A percentile compares a stretch with the other conserved stretches of the same genome.
Evolutionary conservation across 345 rosid genomes (phyloP).

Genomic region (Murraya paniculata): DNA sequence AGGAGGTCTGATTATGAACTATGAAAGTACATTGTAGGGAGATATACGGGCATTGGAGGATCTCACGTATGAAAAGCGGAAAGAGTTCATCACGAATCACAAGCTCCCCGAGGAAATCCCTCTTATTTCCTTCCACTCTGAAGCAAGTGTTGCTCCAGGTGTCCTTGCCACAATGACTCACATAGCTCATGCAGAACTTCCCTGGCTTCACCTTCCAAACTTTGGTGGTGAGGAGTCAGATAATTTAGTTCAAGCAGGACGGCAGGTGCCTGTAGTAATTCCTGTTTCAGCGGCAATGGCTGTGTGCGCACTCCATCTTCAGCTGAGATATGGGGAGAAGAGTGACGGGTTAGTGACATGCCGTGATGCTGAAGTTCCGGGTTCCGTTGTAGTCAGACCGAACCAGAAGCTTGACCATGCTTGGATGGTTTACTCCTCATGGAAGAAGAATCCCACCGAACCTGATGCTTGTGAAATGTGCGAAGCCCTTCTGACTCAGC

Average conservation of each 20-base stretch:
- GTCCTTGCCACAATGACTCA: slow-evolving; percentile 59
- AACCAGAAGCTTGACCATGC: slow-evolving; percentile 57
- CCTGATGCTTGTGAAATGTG: slow-evolving; percentile 63
- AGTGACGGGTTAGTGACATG: slow-evolving; percentile 65
- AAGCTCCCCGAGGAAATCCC: slow-evolving; percentile 52
- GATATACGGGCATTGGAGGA: slow-evolving; percentile 69
- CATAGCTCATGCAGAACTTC: slow-evolving; percentile 73
- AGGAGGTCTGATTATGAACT: neutral
- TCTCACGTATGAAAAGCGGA: slow-evolving; percentile 57
- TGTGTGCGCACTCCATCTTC: slow-evolving; percentile 54
- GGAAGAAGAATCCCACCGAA: slow-evolving; percentile 34
- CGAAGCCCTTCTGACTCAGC: slow-evolving; percentile 56
- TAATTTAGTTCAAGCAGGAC: slow-evolving; percentile 26
- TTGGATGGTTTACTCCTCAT: slow-evolving; percentile 65
- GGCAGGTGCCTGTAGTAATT: slow-evolving; percentile 52
- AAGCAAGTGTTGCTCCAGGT: slow-evolving; percentile 51
- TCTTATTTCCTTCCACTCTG: slow-evolving; percentile 56
- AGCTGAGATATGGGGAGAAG: slow-evolving; percentile 66
- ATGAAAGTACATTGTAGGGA: slow-evolving; percentile 35
- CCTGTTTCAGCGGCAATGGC: slow-evolving; percentile 67
- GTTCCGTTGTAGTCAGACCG: slow-evolving; percentile 55
- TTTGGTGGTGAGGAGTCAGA: slow-evolving; percentile 29
- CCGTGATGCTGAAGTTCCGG: slow-evolving; percentile 67
- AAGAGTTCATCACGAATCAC: slow-evolving; percentile 57
- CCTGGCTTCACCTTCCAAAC: slow-evolving; percentile 50